A percentile compares a stretch with the other conserved stretches of the same genome.
phyloP scores from a whole-genome alignment of 2,329 filamentous ascomycete genomes.

The Acrocalymma vagum region DNA sequence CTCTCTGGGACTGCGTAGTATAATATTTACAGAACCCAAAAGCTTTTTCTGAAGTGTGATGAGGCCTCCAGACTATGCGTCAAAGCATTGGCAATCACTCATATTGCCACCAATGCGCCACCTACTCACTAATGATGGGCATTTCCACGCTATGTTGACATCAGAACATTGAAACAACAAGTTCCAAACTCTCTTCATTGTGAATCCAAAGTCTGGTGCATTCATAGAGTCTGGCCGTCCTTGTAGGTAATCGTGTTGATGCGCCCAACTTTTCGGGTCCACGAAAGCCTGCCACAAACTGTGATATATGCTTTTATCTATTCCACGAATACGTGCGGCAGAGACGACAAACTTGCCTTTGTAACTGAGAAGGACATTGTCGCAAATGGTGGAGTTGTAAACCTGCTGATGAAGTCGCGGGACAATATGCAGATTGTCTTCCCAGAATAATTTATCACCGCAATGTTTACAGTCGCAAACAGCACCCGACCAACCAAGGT shows the following conservation, averaged over 20 bases:
- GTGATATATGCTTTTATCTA: conserved; percentile 44
- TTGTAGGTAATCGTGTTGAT: conserved; percentile 28
- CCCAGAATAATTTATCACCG: conserved; percentile 51
- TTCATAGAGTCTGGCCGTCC: conserved; percentile 34
- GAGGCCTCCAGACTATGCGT: conserved; percentile 11
- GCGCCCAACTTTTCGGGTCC: conserved; percentile 37
- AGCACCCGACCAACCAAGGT: conserved; percentile 50
- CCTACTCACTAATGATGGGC: conserved; percentile 34
- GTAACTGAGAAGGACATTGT: conserved; percentile 52
- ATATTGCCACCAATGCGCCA: conserved; percentile 31
- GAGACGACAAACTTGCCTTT: conserved; percentile 60
- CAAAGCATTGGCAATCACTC: conserved; percentile 40
- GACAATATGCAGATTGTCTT: conserved; percentile 49
- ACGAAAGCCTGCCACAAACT: conserved; percentile 34
- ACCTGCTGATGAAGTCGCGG: conserved; percentile 44
- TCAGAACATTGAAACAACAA: conserved; percentile 37
- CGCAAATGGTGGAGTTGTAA: conserved; percentile 32
- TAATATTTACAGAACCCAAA: no score
- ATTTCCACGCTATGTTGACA: conserved; percentile 36
- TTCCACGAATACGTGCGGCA: conserved; percentile 51
- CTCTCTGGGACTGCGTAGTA: no score
- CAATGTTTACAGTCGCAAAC: conserved; percentile 52
- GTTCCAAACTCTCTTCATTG: conserved; percentile 40
- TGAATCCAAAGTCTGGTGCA: conserved; percentile 35
- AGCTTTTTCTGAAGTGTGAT: no score